phyloP scores from a whole-genome alignment of 345 rosid genomes.

The Fremontodendron californicum region DNA sequence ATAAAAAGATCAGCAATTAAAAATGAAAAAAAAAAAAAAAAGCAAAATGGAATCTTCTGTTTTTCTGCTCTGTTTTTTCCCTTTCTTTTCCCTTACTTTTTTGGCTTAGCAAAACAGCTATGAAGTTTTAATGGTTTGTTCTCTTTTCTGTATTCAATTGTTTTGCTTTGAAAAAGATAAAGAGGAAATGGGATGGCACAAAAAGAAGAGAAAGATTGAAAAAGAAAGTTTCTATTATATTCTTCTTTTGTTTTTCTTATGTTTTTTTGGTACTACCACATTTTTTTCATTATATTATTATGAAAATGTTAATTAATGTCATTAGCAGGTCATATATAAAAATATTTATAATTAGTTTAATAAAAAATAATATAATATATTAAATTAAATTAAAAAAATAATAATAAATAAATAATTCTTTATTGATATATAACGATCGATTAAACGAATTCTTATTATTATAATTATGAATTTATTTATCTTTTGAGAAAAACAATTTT shows the following conservation, averaged over 20 bases:
- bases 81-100: neutral
- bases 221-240: neutral
- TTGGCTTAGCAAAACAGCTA: neutral
- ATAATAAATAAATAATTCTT: too few species aligned
- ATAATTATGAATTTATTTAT: too few species aligned
- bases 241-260: neutral
- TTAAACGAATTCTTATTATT: too few species aligned
- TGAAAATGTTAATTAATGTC: too few species aligned
- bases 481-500: too few species aligned
- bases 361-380: too few species aligned
- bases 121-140: neutral
- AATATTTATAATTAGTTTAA: too few species aligned
- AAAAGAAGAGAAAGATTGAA: conserved; percentile 3
- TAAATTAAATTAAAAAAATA: too few species aligned
- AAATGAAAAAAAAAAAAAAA: neutral
- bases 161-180: neutral
- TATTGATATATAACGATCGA: too few species aligned
- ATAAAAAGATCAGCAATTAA: neutral
- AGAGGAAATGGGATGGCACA: neutral
- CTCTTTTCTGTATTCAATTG: conserved; percentile 3
- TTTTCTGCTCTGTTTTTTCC: neutral
- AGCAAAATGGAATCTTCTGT: neutral
- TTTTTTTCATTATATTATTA: too few species aligned
- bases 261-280: neutral
- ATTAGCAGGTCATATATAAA: too few species aligned